Base-by-base conservation (phyloP, 805 yeast species). In the Saturnispora saitoi region DNA sequence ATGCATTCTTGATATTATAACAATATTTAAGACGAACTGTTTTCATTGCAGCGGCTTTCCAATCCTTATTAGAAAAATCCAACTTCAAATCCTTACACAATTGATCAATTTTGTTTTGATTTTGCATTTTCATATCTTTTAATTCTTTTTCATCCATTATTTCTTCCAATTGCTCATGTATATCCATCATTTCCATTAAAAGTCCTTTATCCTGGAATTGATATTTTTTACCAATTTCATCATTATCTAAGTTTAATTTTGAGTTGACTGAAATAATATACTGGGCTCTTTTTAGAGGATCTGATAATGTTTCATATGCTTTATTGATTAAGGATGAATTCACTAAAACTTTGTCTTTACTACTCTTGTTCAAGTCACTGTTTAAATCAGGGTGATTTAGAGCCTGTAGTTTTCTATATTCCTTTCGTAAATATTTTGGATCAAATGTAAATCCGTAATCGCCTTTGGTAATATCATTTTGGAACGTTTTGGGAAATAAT, bases 21-120 rank as follows among this genome's bases (percentile, higher is more conserved):
- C 96, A 89, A 62, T 89, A 91, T 62, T 86, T 86, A 53, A 91
- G 67, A 54, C 76, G 77, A 22, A 88, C 77, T 1, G 95, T 82
- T 51, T 80, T 80, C 47, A 74, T 65, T 45, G 83, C 80, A 12
- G 91, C 83, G 0, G 64, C 58, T 10, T 78, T 77, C 70, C 80
- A 78, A 42, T 81, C 72, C n/a, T 70, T 54, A 1, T 54, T 51
- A 2, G 57, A 56, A 56, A 82, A 78, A 2, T 83, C 72, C 6
- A 63, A 54, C 2, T 71, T 71, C 44, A 91, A 65, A 7, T 50
- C 57, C 1, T 57, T 51, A 50, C 76, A 81, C 3, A 79, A 62
- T 1, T 63, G 64, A 1, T 62, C 57, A 26, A 88, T 76, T 32
- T 90, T 71, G 17, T 53, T 61, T 31, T 79, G 73, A 56, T 88